Evolutionary conservation across 306 rosid genomes (phyloP).

Genomic region (Acacia melanoxylon): DNA sequence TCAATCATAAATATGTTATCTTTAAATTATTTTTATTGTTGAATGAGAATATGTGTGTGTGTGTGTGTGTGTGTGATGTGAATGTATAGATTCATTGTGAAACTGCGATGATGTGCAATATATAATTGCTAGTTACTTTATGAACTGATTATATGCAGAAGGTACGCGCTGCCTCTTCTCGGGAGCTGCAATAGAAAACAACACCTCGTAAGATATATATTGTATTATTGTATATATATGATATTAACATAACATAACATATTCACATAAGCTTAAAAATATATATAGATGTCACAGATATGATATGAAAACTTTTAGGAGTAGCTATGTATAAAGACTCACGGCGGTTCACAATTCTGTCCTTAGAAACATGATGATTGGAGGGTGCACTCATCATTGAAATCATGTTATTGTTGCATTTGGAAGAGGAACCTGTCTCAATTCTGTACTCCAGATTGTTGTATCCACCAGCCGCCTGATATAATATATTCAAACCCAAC

Average conservation of each 20-base stretch:
- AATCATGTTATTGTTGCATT: slow-evolving; percentile 72
- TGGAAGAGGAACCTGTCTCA: slow-evolving; percentile 75
- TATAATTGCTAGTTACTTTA: slow-evolving; percentile 57
- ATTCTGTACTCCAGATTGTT: slow-evolving; percentile 60
- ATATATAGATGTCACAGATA: not conserved
- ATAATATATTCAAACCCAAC: not conserved
- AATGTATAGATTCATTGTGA: not conserved
- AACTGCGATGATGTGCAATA: not conserved
- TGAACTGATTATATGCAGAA: slow-evolving; percentile 99
- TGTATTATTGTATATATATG: not conserved
- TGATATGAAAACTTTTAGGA: not conserved
- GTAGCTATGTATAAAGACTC: slow-evolving; percentile 32
- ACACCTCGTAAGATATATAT: slow-evolving; percentile 41
- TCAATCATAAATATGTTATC: not conserved
- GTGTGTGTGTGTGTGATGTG: not conserved
- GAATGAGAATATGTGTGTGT: no score
- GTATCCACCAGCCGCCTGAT: slow-evolving; percentile 51
- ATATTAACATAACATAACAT: not conserved
- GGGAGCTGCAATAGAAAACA: slow-evolving; percentile 91
- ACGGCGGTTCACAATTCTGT: slow-evolving; percentile 81
- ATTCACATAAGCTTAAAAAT: not conserved
- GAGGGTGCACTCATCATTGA: slow-evolving; percentile 66
- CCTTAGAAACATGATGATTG: slow-evolving; percentile 47
- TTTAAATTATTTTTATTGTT: not conserved
- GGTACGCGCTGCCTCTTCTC: slow-evolving; percentile 99